These are phyloP conservation scores for Coniochaeta sp. DNA, from an alignment of 2,329 filamentous ascomycete genomes.

Conservation along the genomic window DNA sequence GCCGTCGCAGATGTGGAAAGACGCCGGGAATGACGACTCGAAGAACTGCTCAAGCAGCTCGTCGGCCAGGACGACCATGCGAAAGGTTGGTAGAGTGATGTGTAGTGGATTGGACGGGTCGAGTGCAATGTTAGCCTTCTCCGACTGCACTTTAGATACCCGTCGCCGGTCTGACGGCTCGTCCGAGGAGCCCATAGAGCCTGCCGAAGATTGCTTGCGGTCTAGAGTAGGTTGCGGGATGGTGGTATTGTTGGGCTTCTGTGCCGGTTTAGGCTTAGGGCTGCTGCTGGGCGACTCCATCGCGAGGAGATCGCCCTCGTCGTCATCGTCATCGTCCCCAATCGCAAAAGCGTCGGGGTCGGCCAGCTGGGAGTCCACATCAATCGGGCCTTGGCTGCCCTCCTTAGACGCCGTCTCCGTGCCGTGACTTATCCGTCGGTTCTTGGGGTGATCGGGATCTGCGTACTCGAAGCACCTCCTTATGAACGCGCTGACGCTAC, in stretches of 20 bases:
- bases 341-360: constrained; percentile 59
- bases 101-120: constrained; percentile 90
- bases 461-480: constrained; percentile 96
- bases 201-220: constrained; percentile 15
- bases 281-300: constrained; percentile 41
- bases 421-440: constrained; percentile 33
- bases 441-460: constrained; percentile 74
- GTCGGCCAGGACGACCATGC: constrained; percentile 96
- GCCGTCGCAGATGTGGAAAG: constrained; percentile 78
- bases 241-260: constrained; percentile 9
- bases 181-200: constrained; percentile 10
- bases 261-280: constrained; percentile 31
- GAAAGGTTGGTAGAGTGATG: constrained; percentile 94
- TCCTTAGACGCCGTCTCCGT: constrained; percentile 12
- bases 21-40: constrained; percentile 88
- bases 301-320: constrained; percentile 53
- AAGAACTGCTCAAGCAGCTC: constrained; percentile 96
- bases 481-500: constrained; percentile 92
- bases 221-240: constrained; percentile 10
- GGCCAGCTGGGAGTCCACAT: constrained; percentile 19
- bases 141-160: constrained; percentile 59
- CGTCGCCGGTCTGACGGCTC: constrained; percentile 24
- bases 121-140: constrained; percentile 80
- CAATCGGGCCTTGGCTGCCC: constrained; percentile 4
- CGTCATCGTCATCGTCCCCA: constrained; percentile 61